Conservation (phyloP, 1,139 yeast species). For the Hansenula lynferdii region DNA sequence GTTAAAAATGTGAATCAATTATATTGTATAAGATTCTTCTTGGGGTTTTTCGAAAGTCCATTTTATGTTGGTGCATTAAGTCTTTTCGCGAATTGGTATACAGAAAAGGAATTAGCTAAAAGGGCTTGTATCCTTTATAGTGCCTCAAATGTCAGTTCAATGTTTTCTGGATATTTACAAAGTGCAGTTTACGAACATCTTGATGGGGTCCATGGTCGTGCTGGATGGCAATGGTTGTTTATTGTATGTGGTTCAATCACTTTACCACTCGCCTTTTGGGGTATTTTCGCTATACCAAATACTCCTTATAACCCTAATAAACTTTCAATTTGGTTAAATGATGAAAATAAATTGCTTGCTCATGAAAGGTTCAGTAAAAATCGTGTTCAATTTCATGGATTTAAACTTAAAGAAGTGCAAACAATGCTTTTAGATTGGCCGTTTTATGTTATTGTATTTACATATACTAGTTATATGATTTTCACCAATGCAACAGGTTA, state of each 20-base stretch:
- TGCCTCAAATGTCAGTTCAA: conserved; percentile 53
- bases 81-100: conserved; percentile 27
- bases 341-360: background rate
- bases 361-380: background rate
- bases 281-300: conserved; percentile 65
- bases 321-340: conserved; percentile 2
- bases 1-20: conserved; percentile 16
- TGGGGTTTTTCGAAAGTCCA: conserved; percentile 28
- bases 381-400: conserved; percentile 1
- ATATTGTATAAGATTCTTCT: conserved; percentile 26
- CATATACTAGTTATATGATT: conserved; percentile 6
- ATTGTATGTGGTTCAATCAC: conserved; percentile 59
- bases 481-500: conserved; percentile 5
- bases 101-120: conserved; percentile 27
- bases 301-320: conserved; percentile 30
- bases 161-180: conserved; percentile 49
- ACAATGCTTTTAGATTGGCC: conserved; percentile 4
- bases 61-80: conserved; percentile 7
- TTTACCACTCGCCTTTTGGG: conserved; percentile 46
- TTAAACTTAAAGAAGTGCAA: background rate
- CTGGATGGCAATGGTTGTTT: conserved; percentile 80
- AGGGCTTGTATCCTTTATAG: conserved; percentile 35
- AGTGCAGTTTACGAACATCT: conserved; percentile 48
- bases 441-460: conserved; percentile 3
- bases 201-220: conserved; percentile 48